Evolutionary conservation across 305 asterid genomes (phyloP).

Genomic region (Fraxinus xanthoxyloides): DNA sequence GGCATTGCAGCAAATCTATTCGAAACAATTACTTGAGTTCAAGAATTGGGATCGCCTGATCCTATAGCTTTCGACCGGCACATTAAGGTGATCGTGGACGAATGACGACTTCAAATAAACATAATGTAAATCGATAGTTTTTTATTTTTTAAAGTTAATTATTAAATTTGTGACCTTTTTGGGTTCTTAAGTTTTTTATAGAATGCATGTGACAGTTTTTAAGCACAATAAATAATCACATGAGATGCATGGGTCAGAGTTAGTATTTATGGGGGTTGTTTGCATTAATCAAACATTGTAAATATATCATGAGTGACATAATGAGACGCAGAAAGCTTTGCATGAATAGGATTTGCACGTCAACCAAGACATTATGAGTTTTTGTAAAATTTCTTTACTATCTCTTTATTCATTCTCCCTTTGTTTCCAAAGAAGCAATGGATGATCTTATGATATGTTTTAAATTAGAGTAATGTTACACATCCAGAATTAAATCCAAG

Average conservation of each 20-base stretch:
- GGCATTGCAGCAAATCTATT: too few relatives aligned
- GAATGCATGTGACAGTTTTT: neutral
- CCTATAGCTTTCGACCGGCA: neutral
- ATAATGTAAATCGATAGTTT: neutral
- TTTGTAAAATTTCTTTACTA: neutral
- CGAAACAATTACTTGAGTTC: neutral
- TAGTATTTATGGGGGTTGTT: conserved; percentile 38
- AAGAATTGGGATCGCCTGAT: neutral
- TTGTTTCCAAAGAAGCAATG: neutral
- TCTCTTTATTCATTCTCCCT: neutral
- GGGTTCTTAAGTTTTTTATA: neutral
- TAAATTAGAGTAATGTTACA: too few relatives aligned
- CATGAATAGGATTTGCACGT: conserved; percentile 22
- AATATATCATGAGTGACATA: conserved; percentile 46
- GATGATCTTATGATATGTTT: neutral
- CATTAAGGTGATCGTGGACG: neutral
- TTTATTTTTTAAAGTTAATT: neutral
- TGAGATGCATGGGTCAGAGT: conserved; percentile 42
- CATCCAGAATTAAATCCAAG: too few relatives aligned
- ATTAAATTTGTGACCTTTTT: neutral
- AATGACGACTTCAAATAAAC: neutral
- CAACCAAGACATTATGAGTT: neutral
- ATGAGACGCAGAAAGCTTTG: conserved; percentile 39
- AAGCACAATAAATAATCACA: conserved; percentile 33
- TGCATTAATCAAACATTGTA: conserved; percentile 43